These are phyloP conservation scores for Sphagnum fallax DNA, from an alignment of 228 moss, liverwort and hornwort species.

Conservation along the genomic window DNA sequence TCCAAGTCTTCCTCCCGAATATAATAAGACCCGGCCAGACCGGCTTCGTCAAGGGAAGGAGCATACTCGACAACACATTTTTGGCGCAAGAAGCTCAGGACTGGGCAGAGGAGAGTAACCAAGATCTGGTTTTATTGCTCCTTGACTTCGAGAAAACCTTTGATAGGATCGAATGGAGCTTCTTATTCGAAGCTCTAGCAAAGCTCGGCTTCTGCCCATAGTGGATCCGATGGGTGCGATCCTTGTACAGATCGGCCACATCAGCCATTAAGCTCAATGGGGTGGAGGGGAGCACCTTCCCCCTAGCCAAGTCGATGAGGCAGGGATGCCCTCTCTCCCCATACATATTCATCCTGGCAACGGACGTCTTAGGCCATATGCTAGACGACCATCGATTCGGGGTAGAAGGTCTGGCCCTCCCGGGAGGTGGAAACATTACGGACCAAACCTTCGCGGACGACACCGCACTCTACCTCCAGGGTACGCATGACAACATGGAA, in stretches of 20 bases:
- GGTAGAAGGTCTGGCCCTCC: neutral
- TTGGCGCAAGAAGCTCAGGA: neutral
- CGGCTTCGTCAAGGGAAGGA: neutral
- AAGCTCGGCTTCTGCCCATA: neutral
- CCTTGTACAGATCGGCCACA: neutral
- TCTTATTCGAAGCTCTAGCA: neutral
- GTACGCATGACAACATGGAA: neutral
- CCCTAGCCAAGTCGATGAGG: neutral
- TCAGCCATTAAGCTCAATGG: neutral
- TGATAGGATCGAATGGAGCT: neutral
- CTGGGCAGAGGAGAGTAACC: neutral
- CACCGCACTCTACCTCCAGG: neutral
- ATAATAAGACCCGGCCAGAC: neutral
- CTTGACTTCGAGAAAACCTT: neutral
- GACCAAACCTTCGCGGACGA: conserved; percentile 3
- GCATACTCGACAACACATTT: neutral
- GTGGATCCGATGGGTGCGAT: neutral
- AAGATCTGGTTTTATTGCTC: neutral
- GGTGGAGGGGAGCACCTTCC: neutral
- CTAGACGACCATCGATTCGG: neutral
- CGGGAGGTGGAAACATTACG: neutral
- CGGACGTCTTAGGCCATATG: conserved; percentile 1
- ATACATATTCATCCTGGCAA: neutral
- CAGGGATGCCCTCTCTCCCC: neutral
- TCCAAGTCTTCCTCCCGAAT: neutral